Percentiles rank a stretch among this genome's conserved stretches.
Evolutionary conservation across 148 eudicot genomes (phyloP).

Genomic region (Heliamphora exappendiculata): DNA sequence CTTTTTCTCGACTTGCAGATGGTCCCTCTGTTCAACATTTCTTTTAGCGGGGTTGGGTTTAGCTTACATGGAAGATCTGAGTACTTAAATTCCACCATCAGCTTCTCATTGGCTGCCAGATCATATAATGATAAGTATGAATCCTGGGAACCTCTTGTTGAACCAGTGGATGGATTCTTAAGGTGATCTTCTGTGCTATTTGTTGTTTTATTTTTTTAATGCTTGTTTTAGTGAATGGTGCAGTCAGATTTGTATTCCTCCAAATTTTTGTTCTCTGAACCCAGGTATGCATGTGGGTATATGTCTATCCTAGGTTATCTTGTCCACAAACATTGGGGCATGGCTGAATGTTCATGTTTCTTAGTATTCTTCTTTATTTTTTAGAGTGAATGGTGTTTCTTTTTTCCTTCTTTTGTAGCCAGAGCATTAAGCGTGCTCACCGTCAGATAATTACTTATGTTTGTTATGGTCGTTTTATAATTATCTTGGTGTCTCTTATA

Average conservation of each 20-base stretch:
- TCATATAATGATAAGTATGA: constrained; percentile 96
- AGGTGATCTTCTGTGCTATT: constrained; percentile 39
- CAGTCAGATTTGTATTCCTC: too few species aligned
- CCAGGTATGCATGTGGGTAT: too few species aligned
- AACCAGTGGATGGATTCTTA: constrained; percentile 85
- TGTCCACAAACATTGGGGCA: too few species aligned
- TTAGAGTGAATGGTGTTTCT: too few species aligned
- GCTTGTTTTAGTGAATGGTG: not conserved
- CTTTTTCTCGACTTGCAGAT: constrained; percentile 45
- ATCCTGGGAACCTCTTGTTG: constrained; percentile 91
- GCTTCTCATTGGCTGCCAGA: constrained; percentile 77
- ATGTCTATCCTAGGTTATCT: too few species aligned
- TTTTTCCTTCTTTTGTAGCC: too few species aligned
- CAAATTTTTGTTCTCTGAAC: not conserved
- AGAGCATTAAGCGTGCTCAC: too few species aligned
- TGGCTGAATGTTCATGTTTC: too few species aligned
- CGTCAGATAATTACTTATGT: too few species aligned
- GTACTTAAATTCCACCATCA: constrained; percentile 52
- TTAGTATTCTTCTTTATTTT: too few species aligned
- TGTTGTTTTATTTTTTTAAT: not conserved
- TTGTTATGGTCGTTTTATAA: too few species aligned
- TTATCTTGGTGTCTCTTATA: too few species aligned
- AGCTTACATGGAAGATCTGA: constrained; percentile 70
- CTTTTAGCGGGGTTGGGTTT: constrained; percentile 70
- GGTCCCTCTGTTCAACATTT: constrained; percentile 81